phyloP scores from a whole-genome alignment of 164 flowering plant genomes.

The Tetracentron sinense region DNA sequence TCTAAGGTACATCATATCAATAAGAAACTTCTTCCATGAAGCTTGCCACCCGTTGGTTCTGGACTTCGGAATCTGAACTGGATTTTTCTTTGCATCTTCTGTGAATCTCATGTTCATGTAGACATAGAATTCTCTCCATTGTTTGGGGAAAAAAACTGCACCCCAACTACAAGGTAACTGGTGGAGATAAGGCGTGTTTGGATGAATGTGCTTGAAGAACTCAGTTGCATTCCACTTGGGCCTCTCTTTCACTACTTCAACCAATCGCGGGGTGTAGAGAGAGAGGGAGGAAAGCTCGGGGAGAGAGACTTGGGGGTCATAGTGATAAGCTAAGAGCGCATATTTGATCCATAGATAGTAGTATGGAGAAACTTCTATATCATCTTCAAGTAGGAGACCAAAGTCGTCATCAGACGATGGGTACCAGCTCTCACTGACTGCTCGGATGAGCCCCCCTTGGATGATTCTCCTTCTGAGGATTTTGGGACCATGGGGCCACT shows the following conservation, averaged over 20 bases:
- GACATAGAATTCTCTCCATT: conserved; percentile 92
- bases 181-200: conserved; percentile 95
- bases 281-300: conserved; percentile 91
- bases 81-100: conserved; percentile 78
- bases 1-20: conserved; percentile 95
- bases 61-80: conserved; percentile 93
- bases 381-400: conserved; percentile 92
- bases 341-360: conserved; percentile 95
- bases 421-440: conserved; percentile 99
- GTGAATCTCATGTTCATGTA: conserved; percentile 98
- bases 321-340: conserved; percentile 74
- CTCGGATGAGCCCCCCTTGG: conserved; percentile 95
- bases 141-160: conserved; percentile 97
- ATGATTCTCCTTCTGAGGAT: conserved; percentile 78
- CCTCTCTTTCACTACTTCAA: conserved; percentile 91
- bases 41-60: conserved; percentile 98
- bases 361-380: conserved; percentile 95
- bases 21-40: conserved; percentile 96
- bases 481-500: conserved; percentile 95
- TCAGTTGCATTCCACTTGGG: conserved; percentile 91
- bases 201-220: conserved; percentile 75
- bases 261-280: conserved; percentile 80
- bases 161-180: conserved; percentile 99
- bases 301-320: conserved; percentile 83
- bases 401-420: conserved; percentile 84